These are phyloP conservation scores for Trematosphaeria pertusa DNA, from an alignment of 2,329 filamentous ascomycete species.

Conservation along the genomic window DNA sequence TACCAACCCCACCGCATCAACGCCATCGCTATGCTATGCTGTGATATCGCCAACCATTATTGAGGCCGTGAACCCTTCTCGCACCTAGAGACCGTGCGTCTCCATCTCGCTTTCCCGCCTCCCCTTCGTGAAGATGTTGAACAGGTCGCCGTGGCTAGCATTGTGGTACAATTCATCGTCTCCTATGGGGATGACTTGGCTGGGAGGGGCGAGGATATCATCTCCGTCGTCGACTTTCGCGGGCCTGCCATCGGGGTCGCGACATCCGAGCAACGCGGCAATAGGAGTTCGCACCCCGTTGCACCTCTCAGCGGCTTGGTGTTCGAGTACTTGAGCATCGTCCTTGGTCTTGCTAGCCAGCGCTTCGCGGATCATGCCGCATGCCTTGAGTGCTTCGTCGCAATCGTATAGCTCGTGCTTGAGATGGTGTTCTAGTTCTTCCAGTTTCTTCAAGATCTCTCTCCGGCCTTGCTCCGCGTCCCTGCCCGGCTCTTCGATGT, in stretches of 20 bases:
- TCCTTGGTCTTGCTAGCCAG: slow-evolving; percentile 9
- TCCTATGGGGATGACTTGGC: neutral
- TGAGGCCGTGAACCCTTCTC: no score
- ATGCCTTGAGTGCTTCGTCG: slow-evolving; percentile 28
- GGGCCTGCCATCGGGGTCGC: no score
- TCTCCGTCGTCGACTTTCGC: no score
- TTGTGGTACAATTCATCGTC: neutral
- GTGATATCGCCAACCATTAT: no score
- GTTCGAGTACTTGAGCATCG: neutral
- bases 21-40: no score
- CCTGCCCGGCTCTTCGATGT: no score
- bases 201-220: neutral
- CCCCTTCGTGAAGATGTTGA: neutral
- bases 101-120: neutral
- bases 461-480: neutral
- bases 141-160: neutral
- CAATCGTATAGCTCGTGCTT: slow-evolving; percentile 1
- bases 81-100: no score
- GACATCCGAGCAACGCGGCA: no score
- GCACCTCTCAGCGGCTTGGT: no score
- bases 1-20: no score
- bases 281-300: no score
- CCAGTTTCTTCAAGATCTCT: slow-evolving; percentile 21
- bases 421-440: slow-evolving; percentile 27
- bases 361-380: slow-evolving; percentile 25